Conservation (phyloP, 169 alveolate species). For the Cryptosporidium meleagridis region DNA sequence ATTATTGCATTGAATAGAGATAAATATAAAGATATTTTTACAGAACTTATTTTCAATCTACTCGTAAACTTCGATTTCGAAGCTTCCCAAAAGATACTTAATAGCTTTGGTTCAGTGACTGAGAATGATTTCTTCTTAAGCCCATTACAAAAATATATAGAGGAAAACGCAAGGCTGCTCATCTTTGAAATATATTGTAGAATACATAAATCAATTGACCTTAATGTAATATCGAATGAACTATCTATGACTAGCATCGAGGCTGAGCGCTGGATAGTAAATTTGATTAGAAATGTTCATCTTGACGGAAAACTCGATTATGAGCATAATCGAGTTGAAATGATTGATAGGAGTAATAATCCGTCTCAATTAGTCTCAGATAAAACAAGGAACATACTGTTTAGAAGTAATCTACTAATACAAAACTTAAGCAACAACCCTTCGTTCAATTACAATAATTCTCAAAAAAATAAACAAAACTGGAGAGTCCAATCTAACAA, state of each 20-base stretch:
- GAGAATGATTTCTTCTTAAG: slow-evolving; percentile 84
- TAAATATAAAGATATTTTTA: slow-evolving; percentile 87
- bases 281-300: slow-evolving; percentile 87
- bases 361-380: slow-evolving; percentile 89
- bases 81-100: slow-evolving; percentile 83
- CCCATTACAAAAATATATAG: slow-evolving; percentile 87
- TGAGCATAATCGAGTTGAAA: slow-evolving; percentile 91
- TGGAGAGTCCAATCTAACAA: slow-evolving; percentile 53
- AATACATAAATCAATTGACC: slow-evolving; percentile 90
- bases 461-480: slow-evolving; percentile 56
- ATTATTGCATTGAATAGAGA: slow-evolving; percentile 37
- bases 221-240: slow-evolving; percentile 88
- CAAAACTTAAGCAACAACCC: slow-evolving; percentile 80
- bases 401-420: slow-evolving; percentile 85
- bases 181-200: slow-evolving; percentile 92
- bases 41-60: slow-evolving; percentile 87
- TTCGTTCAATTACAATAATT: slow-evolving; percentile 17
- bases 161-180: slow-evolving; percentile 87
- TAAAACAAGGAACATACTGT: slow-evolving; percentile 85
- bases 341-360: slow-evolving; percentile 87
- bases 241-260: slow-evolving; percentile 87
- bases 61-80: slow-evolving; percentile 89
- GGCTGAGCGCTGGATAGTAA: slow-evolving; percentile 93
- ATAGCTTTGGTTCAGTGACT: slow-evolving; percentile 77
- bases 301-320: slow-evolving; percentile 91